Conservation (phyloP, 495 filamentous ascomycete species). For the Penicillium goetzii region DNA sequence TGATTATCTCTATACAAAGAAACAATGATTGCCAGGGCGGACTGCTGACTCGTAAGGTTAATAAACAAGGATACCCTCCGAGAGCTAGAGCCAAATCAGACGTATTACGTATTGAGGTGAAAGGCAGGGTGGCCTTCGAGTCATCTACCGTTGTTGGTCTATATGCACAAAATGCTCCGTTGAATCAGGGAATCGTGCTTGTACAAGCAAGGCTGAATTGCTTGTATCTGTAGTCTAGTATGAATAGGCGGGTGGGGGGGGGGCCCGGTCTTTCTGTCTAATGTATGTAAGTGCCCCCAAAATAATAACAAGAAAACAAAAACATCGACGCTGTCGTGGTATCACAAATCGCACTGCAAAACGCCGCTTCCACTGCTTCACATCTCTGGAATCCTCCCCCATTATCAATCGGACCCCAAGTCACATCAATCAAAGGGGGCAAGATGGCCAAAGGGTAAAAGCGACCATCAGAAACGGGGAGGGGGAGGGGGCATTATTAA, state of each 20-base stretch:
- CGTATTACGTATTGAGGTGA: background rate
- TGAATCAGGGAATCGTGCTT: background rate
- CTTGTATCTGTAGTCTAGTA: background rate
- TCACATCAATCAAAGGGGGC: background rate
- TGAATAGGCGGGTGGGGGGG: background rate
- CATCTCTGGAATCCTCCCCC: background rate
- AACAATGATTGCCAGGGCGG: background rate
- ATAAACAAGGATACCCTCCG: constrained; percentile 2
- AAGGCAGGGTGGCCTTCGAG: background rate
- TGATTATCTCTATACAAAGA: background rate
- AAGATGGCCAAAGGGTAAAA: too few relatives aligned
- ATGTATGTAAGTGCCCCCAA: background rate
- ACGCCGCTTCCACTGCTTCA: background rate
- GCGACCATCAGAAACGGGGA: background rate
- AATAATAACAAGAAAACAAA: constrained; percentile 5
- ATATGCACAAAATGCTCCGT: background rate
- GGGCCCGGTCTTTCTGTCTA: background rate
- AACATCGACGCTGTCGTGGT: constrained; percentile 13
- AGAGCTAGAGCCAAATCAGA: background rate
- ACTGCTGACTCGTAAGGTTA: background rate
- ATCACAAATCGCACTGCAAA: constrained; percentile 12
- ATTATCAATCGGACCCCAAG: background rate
- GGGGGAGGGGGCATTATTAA: too few relatives aligned
- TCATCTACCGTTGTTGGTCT: background rate
- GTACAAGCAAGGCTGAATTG: background rate